A percentile compares a stretch with the other conserved stretches of the same genome.
These are phyloP conservation scores for Dissophora globulifera DNA, from an alignment of 192 early-diverging fungal genomes.

Conservation along the genomic window DNA sequence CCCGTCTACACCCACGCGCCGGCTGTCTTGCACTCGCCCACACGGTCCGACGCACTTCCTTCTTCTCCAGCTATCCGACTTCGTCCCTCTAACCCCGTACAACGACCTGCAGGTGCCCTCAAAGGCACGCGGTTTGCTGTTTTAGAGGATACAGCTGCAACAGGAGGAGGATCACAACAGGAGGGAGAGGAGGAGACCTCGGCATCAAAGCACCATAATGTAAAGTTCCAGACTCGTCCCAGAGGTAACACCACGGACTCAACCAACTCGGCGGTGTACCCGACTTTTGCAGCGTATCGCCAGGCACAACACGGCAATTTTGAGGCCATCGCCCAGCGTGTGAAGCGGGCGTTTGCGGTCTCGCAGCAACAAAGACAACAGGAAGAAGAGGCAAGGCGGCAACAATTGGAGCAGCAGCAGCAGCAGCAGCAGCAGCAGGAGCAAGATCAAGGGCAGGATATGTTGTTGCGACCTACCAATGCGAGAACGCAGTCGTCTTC, in stretches of 20 bases:
- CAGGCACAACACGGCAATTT: conserved; percentile 40
- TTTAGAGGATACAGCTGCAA: conserved; percentile 2
- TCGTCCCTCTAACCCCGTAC: conserved; percentile 13
- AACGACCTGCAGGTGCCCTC: not conserved
- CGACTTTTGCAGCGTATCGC: conserved; percentile 41
- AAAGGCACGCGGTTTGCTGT: conserved; percentile 26
- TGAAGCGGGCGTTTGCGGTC: conserved; percentile 32
- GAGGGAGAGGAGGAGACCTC: not conserved
- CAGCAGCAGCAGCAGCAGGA: conserved; percentile 7
- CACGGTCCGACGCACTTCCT: conserved; percentile 23
- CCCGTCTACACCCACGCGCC: conserved; percentile 39
- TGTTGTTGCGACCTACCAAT: conserved; percentile 11
- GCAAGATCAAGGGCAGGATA: not conserved
- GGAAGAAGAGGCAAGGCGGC: conserved; percentile 1
- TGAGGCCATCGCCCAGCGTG: conserved; percentile 41
- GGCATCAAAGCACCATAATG: conserved; percentile 7
- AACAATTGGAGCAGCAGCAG: conserved; percentile 12
- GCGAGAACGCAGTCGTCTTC: conserved; percentile 13
- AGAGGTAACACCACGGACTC: conserved; percentile 42
- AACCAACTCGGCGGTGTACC: conserved; percentile 28
- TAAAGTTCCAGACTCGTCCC: conserved; percentile 44
- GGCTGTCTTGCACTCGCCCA: conserved; percentile 21
- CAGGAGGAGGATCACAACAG: too few species aligned
- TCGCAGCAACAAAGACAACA: conserved; percentile 25
- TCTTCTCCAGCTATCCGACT: conserved; percentile 28